These are phyloP conservation scores for Condylostoma magnum DNA, from an alignment of 169 alveolate genomes.

Conservation along the genomic window DNA sequence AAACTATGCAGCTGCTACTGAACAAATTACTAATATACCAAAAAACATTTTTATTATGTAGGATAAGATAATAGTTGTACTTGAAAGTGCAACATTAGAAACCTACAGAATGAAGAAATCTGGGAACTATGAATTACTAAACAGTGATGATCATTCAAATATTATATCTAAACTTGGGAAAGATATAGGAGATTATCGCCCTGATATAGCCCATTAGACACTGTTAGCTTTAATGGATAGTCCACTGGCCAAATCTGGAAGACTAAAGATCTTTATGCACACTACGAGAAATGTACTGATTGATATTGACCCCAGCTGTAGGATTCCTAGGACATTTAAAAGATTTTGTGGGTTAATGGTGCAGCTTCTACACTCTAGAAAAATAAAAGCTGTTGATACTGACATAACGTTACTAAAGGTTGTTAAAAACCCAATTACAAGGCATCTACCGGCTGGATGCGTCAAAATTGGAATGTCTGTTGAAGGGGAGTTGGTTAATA, in stretches of 20 bases:
- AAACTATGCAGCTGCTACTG: too few species aligned
- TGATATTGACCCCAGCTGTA: slow-evolving; percentile 67
- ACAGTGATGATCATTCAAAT: slow-evolving; percentile 67
- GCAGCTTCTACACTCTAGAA: slow-evolving; percentile 59
- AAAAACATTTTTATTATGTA: too few species aligned
- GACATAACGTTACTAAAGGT: slow-evolving; percentile 66
- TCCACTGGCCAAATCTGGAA: slow-evolving; percentile 81
- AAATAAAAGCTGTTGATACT: slow-evolving; percentile 53
- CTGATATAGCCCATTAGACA: slow-evolving; percentile 75
- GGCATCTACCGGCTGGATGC: slow-evolving; percentile 75
- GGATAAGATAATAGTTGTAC: slow-evolving; percentile 39
- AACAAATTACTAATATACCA: too few species aligned
- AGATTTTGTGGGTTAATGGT: slow-evolving; percentile 79
- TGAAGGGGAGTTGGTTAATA: slow-evolving; percentile 59
- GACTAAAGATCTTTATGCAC: slow-evolving; percentile 62
- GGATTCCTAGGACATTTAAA: slow-evolving; percentile 82
- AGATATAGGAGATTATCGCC: slow-evolving; percentile 73
- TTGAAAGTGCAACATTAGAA: slow-evolving; percentile 63
- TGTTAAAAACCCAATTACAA: slow-evolving; percentile 68
- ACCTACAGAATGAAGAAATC: slow-evolving; percentile 46
- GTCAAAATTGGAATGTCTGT: slow-evolving; percentile 68
- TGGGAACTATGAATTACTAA: slow-evolving; percentile 47
- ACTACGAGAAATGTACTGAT: slow-evolving; percentile 70
- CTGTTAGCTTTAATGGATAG: slow-evolving; percentile 70
- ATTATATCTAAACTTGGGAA: slow-evolving; percentile 55